Conservation (phyloP, 1,284 basidiomycete species). For the Cutaneotrichosporon sp. region DNA sequence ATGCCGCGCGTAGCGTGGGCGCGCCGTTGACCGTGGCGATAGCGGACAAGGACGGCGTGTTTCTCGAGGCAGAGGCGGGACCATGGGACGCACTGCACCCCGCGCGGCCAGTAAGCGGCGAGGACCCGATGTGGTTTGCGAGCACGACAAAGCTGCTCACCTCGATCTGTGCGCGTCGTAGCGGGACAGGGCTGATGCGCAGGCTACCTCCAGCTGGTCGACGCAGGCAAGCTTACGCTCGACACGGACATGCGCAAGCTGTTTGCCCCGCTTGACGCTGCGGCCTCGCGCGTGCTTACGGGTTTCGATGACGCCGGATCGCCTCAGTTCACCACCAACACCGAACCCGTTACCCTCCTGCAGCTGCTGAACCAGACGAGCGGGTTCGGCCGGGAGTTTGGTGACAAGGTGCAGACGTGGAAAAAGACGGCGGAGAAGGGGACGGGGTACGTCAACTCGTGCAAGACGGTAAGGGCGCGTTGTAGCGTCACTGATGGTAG, state of each 20-base stretch:
- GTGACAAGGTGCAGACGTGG: conserved; percentile 22
- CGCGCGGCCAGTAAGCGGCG: not conserved
- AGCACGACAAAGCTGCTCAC: conserved; percentile 36
- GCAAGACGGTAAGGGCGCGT: conserved; percentile 25
- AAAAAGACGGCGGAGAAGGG: conserved; percentile 24
- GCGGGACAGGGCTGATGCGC: too few relatives aligned
- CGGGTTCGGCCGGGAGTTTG: conserved; percentile 35
- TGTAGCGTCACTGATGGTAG: conserved; percentile 5
- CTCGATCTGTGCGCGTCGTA: conserved; percentile 27
- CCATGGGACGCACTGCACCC: conserved; percentile 24
- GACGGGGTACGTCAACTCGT: conserved; percentile 33
- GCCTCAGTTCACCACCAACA: conserved; percentile 12
- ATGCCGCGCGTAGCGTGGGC: conserved; percentile 1
- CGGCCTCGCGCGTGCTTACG: conserved; percentile 16
- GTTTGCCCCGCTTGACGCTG: conserved; percentile 20
- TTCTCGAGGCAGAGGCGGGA: conserved; percentile 22
- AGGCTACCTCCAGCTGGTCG: conserved; percentile 32
- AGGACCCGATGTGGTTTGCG: conserved; percentile 36
- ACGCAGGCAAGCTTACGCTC: conserved; percentile 24
- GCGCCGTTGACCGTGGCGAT: conserved; percentile 23
- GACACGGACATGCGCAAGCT: conserved; percentile 24
- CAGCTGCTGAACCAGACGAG: conserved; percentile 35
- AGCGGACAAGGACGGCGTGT: conserved; percentile 13
- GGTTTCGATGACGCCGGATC: conserved; percentile 17
- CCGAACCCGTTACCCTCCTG: conserved; percentile 20